phyloP scores from a whole-genome alignment of 2,329 filamentous ascomycete genomes.

The Aureobasidium sp. region DNA sequence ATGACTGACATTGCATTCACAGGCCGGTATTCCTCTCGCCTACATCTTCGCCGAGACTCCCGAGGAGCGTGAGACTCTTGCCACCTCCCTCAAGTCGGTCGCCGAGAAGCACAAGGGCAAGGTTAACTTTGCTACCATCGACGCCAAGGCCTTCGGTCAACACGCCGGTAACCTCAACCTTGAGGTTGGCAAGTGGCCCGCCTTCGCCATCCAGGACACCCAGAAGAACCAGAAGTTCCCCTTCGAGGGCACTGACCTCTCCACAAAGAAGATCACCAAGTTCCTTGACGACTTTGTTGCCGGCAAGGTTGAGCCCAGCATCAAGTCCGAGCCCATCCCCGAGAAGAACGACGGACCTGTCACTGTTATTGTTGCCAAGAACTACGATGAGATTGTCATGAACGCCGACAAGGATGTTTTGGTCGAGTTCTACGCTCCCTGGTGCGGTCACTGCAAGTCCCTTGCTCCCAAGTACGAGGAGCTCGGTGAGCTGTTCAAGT shows the following conservation, averaged over 20 bases:
- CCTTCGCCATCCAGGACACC: slow-evolving; percentile 95
- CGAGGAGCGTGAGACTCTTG: slow-evolving; percentile 56
- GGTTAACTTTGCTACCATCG: slow-evolving; percentile 97
- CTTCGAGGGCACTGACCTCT: slow-evolving; percentile 63
- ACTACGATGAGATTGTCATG: slow-evolving; percentile 84
- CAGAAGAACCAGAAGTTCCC: slow-evolving; percentile 97
- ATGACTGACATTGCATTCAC: slow-evolving; percentile 1
- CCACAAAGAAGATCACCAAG: slow-evolving; percentile 61
- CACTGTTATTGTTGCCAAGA: slow-evolving; percentile 83
- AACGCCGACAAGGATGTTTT: slow-evolving; percentile 95
- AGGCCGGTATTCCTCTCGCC: slow-evolving; percentile 62
- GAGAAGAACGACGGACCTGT: slow-evolving; percentile 89
- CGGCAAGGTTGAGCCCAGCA: slow-evolving; percentile 88
- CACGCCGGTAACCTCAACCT: slow-evolving; percentile 97
- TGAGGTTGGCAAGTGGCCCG: slow-evolving; percentile 87
- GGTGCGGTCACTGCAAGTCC: slow-evolving; percentile 65
- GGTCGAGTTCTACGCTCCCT: slow-evolving; percentile 95
- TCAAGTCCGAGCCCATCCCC: slow-evolving; percentile 97
- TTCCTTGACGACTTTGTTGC: slow-evolving; percentile 81
- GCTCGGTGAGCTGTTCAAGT: slow-evolving; percentile 51
- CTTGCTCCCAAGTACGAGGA: slow-evolving; percentile 63
- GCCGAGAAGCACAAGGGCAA: slow-evolving; percentile 88
- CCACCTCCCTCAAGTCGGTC: slow-evolving; percentile 71
- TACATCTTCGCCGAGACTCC: slow-evolving; percentile 32
- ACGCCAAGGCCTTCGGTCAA: slow-evolving; percentile 87